A percentile compares a stretch with the other conserved stretches of the same genome.
phyloP scores from a whole-genome alignment of 75 land plant genomes.

The Pinus taeda region DNA sequence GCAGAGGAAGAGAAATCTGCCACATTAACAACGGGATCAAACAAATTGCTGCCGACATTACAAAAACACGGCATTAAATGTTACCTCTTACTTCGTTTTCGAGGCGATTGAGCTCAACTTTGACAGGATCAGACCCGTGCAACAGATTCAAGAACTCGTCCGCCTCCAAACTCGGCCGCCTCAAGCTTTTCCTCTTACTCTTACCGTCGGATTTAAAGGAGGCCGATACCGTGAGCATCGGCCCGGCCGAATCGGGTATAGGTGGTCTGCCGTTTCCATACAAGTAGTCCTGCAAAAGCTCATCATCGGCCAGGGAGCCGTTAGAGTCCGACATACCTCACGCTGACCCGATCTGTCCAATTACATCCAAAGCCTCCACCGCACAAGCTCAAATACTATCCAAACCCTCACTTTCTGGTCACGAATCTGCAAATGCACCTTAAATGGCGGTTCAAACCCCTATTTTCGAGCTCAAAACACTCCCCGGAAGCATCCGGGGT shows the following conservation, averaged over 20 bases:
- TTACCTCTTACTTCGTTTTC: slow-evolving; percentile 92
- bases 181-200: slow-evolving; percentile 14
- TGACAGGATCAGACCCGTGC: slow-evolving; percentile 94
- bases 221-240: not conserved
- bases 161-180: slow-evolving; percentile 39
- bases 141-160: slow-evolving; percentile 66
- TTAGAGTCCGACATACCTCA: slow-evolving; percentile 10
- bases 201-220: slow-evolving; percentile 15
- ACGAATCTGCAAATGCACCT: slow-evolving; percentile 3
- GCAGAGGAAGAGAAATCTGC: not conserved
- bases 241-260: slow-evolving; percentile 1
- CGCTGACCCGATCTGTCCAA: slow-evolving; percentile 7
- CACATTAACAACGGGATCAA: slow-evolving; percentile 5
- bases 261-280: slow-evolving; percentile 9
- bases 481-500: not conserved
- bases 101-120: slow-evolving; percentile 80
- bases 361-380: slow-evolving; percentile 6
- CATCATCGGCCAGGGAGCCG: slow-evolving; percentile 1
- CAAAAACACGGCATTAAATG: not conserved
- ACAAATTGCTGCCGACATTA: not conserved
- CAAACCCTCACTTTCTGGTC: not conserved
- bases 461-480: not conserved
- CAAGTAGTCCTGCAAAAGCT: not conserved
- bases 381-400: not conserved
- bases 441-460: not conserved